A percentile compares a stretch with the other conserved stretches of the same genome.
Conservation (phyloP, 2,329 filamentous ascomycete genomes). For the Fusarium goolgardi region DNA sequence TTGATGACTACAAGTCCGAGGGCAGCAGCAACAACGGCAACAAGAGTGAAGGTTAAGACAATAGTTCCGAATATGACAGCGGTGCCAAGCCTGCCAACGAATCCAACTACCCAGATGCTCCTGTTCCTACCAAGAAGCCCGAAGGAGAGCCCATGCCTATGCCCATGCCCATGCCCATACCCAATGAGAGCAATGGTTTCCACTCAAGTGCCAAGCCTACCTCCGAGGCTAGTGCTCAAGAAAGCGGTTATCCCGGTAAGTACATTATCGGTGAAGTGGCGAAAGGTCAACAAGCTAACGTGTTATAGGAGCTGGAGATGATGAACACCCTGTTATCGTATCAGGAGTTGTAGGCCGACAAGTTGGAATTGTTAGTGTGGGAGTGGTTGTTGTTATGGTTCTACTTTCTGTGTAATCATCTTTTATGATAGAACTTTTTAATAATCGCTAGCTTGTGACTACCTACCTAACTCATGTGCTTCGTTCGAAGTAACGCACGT, state of each 20-base stretch:
- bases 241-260: constrained; percentile 16
- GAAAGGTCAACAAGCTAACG: not conserved
- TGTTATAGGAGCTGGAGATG: not conserved
- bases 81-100: not conserved
- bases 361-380: constrained; percentile 3
- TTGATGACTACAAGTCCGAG: not conserved
- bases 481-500: too few species aligned
- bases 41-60: not conserved
- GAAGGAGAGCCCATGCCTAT: not conserved
- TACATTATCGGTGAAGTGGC: not conserved
- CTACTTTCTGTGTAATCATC: constrained; percentile 3
- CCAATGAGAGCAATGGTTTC: constrained; percentile 3
- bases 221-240: not conserved
- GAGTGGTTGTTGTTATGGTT: not conserved
- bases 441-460: not conserved
- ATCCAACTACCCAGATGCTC: not conserved
- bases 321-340: constrained; percentile 18
- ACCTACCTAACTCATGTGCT: too few species aligned
- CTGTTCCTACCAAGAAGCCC: not conserved
- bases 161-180: not conserved
- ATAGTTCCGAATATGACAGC: not conserved
- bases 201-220: constrained; percentile 16
- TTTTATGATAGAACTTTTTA: not conserved
- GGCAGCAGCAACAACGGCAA: too few species aligned
- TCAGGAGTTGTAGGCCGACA: constrained; percentile 3